These are phyloP conservation scores for Tolypocladium ovalisporum DNA, from an alignment of 2,329 filamentous ascomycete species.

Conservation along the genomic window DNA sequence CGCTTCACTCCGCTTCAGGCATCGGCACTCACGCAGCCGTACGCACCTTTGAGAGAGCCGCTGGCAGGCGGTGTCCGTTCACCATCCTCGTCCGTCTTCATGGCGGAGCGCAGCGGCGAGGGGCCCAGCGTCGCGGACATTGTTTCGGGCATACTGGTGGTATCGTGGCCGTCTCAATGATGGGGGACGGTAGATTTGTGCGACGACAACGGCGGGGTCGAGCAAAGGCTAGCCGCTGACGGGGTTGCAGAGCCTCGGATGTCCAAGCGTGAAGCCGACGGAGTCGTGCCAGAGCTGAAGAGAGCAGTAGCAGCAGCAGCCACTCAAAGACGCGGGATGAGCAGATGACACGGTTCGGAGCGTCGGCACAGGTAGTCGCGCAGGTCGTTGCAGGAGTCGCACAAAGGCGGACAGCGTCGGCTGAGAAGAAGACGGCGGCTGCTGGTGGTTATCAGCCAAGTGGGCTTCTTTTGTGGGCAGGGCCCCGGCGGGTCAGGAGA, in stretches of 20 bases:
- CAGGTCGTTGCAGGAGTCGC: background rate
- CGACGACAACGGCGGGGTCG: background rate
- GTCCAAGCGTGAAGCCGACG: background rate
- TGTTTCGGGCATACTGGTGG: conserved; percentile 13
- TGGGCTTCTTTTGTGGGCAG: background rate
- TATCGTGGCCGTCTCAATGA: background rate
- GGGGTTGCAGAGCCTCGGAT: background rate
- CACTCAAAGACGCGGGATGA: background rate
- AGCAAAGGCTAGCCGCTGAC: background rate
- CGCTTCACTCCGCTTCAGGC: background rate
- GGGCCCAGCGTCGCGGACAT: conserved; percentile 9
- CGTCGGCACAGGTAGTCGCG: background rate
- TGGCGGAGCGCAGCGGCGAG: conserved; percentile 27
- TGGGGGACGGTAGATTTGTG: background rate
- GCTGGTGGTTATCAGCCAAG: background rate
- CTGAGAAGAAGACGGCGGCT: background rate
- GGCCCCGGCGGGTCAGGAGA: background rate
- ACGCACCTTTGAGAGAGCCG: conserved; percentile 30
- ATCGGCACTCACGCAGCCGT: background rate
- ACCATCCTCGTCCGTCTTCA: conserved; percentile 32
- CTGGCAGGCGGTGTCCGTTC: conserved; percentile 24
- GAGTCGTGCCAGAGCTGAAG: background rate
- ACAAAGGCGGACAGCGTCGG: background rate
- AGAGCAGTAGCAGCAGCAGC: background rate
- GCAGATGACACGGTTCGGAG: background rate